Evolutionary conservation across 1,139 yeast species (phyloP).

Genomic region (Yamadazyma conglobata): DNA sequence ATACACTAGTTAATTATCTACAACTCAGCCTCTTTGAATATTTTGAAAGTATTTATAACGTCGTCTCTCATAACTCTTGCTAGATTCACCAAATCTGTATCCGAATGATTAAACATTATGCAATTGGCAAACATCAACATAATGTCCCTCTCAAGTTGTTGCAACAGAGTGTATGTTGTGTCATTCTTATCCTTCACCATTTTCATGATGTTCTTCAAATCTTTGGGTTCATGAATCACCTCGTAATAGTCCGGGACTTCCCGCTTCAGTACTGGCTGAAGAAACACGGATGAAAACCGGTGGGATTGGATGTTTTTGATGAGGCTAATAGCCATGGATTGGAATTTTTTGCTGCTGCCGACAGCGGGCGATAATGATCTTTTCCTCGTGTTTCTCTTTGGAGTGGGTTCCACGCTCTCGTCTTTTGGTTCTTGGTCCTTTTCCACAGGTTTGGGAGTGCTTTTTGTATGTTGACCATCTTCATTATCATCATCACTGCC

Average conservation of each 20-base stretch:
- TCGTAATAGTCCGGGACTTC: slow-evolving; percentile 70
- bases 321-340: slow-evolving; percentile 54
- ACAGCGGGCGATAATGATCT: slow-evolving; percentile 28
- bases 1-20: slow-evolving; percentile 1
- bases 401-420: neutral
- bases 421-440: slow-evolving; percentile 2
- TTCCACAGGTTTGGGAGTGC: too few relatives aligned
- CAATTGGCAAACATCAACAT: slow-evolving; percentile 82
- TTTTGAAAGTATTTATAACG: slow-evolving; percentile 45
- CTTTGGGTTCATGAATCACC: slow-evolving; percentile 62
- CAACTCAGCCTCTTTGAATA: slow-evolving; percentile 45
- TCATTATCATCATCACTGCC: neutral
- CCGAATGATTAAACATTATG: slow-evolving; percentile 72
- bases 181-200: slow-evolving; percentile 46
- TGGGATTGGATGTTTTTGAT: slow-evolving; percentile 66
- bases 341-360: slow-evolving; percentile 41
- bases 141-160: slow-evolving; percentile 64
- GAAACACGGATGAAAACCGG: slow-evolving; percentile 70
- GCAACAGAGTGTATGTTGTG: slow-evolving; percentile 49
- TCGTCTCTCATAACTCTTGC: slow-evolving; percentile 67
- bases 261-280: slow-evolving; percentile 62
- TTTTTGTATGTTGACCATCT: too few relatives aligned
- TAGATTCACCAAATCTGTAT: slow-evolving; percentile 59
- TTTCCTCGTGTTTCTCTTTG: slow-evolving; percentile 6
- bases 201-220: slow-evolving; percentile 59